Base-by-base conservation (phyloP, 2,329 filamentous ascomycete species). In the Epichloe amarillans region DNA sequence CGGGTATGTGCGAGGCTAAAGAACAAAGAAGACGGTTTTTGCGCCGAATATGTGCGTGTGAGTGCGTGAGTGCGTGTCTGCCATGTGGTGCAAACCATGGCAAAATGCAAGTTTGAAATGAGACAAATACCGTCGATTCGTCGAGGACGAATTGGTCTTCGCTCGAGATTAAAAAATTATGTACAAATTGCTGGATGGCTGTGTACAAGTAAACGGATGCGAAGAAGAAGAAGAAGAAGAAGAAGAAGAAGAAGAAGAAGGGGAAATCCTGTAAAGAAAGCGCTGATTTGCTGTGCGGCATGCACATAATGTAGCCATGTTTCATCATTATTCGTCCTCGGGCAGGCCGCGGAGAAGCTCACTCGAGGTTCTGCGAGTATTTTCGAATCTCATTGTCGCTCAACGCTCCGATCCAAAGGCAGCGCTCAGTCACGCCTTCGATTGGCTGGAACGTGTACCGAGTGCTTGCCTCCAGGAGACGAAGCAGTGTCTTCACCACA, bases 401-500 rank as follows among this genome's bases (percentile, higher is more conserved):
- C 50, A 93, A 64, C 10, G 86, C 85, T 45, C 84, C 83, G 69
- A 93, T 82, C 87, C 88, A 93, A n/a, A 93, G 73, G 63, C 87
- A 93, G 55, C 85, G 76, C 66, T 88, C 86, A 4, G 86, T 83
- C 47, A 89, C 78, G 49, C 86, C 84, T 54, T 88, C 84, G 38
- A 90, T 80, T 1, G 86, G 82, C 58, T 82, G 76, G 63, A 91
- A 89, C 6, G 72, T 69, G 63, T 91, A 93, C 51, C 80, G 76
- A 21, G 82, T 80, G 62, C 86, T 90, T 1, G 85, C 83, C 66
- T 93, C 87, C 10, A 93, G 72, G n/a, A 93, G 71, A 21, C 87
- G 75, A 40, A 91, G 69, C 39, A 93, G 69, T 46, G 84, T 88
- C 72, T 93, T 93, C 56, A 91, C 83, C 39, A 90, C 83, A 1